Conservation (phyloP, 1,284 basidiomycete genomes). For the Fomitiporia mediterranea region DNA sequence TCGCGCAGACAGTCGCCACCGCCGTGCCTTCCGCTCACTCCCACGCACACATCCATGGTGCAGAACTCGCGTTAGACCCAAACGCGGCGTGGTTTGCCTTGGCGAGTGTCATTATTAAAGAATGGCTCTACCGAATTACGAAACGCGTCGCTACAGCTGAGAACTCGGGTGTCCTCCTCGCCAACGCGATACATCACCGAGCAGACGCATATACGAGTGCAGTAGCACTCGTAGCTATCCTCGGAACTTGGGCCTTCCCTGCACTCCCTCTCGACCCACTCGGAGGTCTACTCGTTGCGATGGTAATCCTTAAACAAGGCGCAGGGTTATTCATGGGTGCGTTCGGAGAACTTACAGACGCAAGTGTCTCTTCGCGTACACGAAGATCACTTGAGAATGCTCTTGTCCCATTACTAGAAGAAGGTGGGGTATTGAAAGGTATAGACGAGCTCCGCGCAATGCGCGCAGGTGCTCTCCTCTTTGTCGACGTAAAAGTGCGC, state of each 20-base stretch:
- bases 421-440: constrained; percentile 4
- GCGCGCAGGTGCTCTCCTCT: constrained; percentile 70
- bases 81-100: constrained; percentile 97
- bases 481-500: constrained; percentile 68
- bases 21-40: constrained; percentile 37
- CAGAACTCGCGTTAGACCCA: constrained; percentile 63
- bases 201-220: constrained; percentile 89
- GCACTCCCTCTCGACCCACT: constrained; percentile 91
- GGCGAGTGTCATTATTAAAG: constrained; percentile 77
- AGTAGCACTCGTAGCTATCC: constrained; percentile 85
- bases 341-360: constrained; percentile 82
- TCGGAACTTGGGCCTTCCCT: constrained; percentile 82
- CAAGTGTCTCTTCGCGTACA: constrained; percentile 64
- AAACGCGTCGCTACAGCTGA: constrained; percentile 87
- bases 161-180: constrained; percentile 84
- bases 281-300: constrained; percentile 85
- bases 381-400: constrained; percentile 47
- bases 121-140: constrained; percentile 89
- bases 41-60: constrained; percentile 52
- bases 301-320: constrained; percentile 89
- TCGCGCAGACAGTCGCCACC: constrained; percentile 45
- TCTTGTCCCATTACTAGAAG: constrained; percentile 50
- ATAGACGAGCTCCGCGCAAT: constrained; percentile 73
- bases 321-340: constrained; percentile 66
- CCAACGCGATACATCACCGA: constrained; percentile 92